phyloP scores from a whole-genome alignment of 495 filamentous ascomycete genomes.

The Hyaloscypha bicolor region DNA sequence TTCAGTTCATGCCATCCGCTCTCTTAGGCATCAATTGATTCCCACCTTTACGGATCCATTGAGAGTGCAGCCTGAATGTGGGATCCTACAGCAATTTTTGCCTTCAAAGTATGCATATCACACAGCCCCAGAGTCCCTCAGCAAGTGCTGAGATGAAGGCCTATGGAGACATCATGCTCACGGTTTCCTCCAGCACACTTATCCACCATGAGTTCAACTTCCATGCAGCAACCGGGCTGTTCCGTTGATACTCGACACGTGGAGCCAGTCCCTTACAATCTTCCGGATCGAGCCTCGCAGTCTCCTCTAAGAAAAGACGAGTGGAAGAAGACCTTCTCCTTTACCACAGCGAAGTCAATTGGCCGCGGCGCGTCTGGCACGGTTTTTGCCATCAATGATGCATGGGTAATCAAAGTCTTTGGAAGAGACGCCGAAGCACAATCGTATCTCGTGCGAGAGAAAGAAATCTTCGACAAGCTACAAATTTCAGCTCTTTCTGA shows the following conservation, averaged over 20 bases:
- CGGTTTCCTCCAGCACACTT: too few relatives aligned
- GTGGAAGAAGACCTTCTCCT: conserved; percentile 11
- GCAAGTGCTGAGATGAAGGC: too few relatives aligned
- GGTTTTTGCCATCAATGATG: conserved; percentile 4
- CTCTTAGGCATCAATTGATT: too few relatives aligned
- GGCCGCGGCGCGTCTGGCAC: conserved; percentile 4
- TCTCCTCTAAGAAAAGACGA: background rate
- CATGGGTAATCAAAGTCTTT: conserved; percentile 9
- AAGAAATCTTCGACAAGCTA: background rate
- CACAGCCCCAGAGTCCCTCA: too few relatives aligned
- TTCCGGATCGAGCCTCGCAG: background rate
- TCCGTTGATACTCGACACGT: background rate
- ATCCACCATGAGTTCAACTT: too few relatives aligned
- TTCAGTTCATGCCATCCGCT: too few relatives aligned
- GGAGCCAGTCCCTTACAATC: background rate
- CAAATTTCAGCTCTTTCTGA: background rate
- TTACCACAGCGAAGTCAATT: background rate
- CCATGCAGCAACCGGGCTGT: too few relatives aligned
- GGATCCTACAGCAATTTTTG: too few relatives aligned
- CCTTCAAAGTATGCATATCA: too few relatives aligned
- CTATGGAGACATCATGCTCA: too few relatives aligned
- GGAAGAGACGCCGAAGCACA: background rate
- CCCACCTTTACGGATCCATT: too few relatives aligned
- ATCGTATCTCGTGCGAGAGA: conserved; percentile 2
- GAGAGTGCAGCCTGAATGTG: too few relatives aligned